Conservation (phyloP, 805 yeast genomes). For the Hanseniaspora lachancei region DNA sequence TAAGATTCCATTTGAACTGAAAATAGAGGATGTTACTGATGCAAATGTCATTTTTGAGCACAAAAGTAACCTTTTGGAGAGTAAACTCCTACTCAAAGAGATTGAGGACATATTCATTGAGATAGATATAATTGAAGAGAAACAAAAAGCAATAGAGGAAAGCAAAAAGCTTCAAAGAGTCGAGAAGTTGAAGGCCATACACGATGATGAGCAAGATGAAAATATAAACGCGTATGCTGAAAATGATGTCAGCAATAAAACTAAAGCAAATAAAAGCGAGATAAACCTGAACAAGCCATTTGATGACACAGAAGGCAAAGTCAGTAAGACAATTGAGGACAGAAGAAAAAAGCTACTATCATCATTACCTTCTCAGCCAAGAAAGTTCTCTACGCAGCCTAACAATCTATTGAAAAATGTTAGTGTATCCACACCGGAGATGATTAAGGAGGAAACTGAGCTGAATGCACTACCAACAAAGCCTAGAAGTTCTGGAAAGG, state of each 20-base stretch:
- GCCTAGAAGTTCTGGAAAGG: conserved; percentile 2
- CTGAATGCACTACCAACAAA: background rate
- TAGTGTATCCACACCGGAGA: background rate
- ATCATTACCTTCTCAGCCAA: conserved; percentile 11
- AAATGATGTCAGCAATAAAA: background rate
- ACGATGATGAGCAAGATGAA: background rate
- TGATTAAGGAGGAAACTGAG: background rate
- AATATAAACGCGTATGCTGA: background rate
- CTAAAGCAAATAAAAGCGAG: background rate
- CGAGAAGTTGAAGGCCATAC: background rate
- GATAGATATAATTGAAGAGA: conserved; percentile 6
- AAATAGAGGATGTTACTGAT: background rate
- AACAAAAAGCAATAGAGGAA: background rate
- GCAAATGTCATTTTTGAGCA: background rate
- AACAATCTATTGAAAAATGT: background rate
- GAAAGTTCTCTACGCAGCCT: conserved; percentile 1
- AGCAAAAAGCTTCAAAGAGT: background rate
- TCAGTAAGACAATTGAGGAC: conserved; percentile 1
- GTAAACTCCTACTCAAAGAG: background rate
- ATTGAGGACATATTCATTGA: conserved; percentile 5
- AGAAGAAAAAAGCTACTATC: conserved; percentile 12
- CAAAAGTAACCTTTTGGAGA: conserved; percentile 3
- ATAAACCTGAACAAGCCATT: background rate
- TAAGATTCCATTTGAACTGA: background rate
- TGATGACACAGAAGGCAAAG: background rate